phyloP scores from a whole-genome alignment of 2,329 filamentous ascomycete species.

The Diaporthe capsici region DNA sequence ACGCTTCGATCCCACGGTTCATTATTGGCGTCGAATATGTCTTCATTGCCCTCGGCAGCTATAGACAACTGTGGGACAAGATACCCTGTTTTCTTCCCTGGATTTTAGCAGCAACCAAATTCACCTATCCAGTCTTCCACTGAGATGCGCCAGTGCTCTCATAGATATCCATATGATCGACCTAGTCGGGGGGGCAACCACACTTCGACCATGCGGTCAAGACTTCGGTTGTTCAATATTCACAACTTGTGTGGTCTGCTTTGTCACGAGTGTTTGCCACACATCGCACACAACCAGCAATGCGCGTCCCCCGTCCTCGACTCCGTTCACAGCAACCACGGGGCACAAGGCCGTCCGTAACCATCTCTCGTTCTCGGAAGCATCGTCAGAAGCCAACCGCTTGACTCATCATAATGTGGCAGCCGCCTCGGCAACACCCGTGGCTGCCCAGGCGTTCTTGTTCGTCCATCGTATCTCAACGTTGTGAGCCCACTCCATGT shows the following conservation, averaged over 20 bases:
- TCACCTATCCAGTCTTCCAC: neutral
- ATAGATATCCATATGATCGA: neutral
- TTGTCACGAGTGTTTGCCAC: neutral
- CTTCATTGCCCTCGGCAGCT: neutral
- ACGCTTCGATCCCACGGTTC: neutral
- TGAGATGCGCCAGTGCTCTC: neutral
- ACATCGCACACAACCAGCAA: neutral
- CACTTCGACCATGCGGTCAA: neutral
- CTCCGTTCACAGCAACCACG: neutral
- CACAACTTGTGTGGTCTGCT: neutral
- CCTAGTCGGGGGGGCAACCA: neutral
- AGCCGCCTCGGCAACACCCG: conserved; percentile 74
- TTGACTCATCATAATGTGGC: conserved; percentile 61
- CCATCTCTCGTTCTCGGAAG: neutral
- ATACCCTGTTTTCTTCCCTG: neutral
- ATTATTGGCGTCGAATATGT: neutral
- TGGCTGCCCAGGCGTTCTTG: conserved; percentile 73
- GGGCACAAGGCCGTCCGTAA: neutral
- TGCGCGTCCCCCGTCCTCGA: neutral
- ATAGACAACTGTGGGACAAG: neutral
- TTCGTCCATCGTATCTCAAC: conserved; percentile 79
- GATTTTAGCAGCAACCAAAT: neutral
- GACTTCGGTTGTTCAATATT: too few relatives aligned
- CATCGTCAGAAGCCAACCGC: neutral
- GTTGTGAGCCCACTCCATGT: conserved; percentile 93